These are phyloP conservation scores for Dipteronia dyeriana DNA, from an alignment of 345 rosid species.

Conservation along the genomic window DNA sequence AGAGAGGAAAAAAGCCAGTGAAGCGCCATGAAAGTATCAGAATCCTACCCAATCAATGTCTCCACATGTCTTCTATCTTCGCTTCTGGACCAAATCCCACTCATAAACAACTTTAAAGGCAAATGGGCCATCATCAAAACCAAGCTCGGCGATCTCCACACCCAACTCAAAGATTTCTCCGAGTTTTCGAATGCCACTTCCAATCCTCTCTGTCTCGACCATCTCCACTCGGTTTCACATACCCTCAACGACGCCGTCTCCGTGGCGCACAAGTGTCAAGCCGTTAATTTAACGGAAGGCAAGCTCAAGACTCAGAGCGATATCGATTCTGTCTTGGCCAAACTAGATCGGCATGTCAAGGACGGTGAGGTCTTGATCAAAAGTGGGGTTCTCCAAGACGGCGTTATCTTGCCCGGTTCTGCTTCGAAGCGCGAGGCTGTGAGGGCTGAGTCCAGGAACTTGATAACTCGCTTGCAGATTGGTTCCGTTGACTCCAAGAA, in stretches of 20 bases:
- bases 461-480: constrained; percentile 79
- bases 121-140: constrained; percentile 72
- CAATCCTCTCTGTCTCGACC: constrained; percentile 59
- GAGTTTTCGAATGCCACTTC: constrained; percentile 49
- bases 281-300: constrained; percentile 53
- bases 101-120: constrained; percentile 53
- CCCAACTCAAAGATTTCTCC: constrained; percentile 64
- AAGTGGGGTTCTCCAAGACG: constrained; percentile 61
- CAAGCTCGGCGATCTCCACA: constrained; percentile 60
- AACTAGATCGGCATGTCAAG: constrained; percentile 61
- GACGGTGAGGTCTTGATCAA: constrained; percentile 66
- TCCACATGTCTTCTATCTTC: constrained; percentile 40
- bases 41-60: constrained; percentile 38
- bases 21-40: constrained; percentile 57
- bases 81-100: constrained; percentile 47
- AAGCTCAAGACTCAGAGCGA: constrained; percentile 92
- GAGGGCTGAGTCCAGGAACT: constrained; percentile 62
- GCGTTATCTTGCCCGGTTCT: constrained; percentile 26
- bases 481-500: constrained; percentile 70
- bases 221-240: constrained; percentile 45
- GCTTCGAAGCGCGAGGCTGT: constrained; percentile 66
- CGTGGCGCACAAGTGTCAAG: constrained; percentile 53
- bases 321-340: constrained; percentile 69
- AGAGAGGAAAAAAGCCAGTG: neutral
- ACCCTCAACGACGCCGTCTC: constrained; percentile 56